Conservation (phyloP, 2,329 filamentous ascomycete species). For the Calonectria pseudoturangicola region DNA sequence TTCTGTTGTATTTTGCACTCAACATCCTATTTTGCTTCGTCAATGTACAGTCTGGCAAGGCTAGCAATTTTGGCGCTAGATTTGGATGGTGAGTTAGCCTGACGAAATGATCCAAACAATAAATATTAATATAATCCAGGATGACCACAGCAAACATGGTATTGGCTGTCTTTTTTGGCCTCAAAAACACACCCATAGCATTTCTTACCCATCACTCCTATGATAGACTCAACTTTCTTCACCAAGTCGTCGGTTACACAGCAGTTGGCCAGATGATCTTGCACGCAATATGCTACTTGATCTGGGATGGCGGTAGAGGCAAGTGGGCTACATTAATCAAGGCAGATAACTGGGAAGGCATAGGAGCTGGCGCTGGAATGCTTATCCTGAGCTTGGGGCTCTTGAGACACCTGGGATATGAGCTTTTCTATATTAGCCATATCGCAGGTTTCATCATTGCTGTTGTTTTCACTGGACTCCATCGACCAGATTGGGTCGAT, state of each 20-base stretch:
- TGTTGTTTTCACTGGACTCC: constrained; percentile 63
- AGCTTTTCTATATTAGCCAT: constrained; percentile 68
- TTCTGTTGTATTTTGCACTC: background rate
- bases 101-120: rapidly evolving
- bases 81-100: constrained; percentile 1
- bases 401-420: constrained; percentile 63
- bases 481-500: constrained; percentile 64
- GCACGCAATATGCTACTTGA: constrained; percentile 60
- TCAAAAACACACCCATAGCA: constrained; percentile 70
- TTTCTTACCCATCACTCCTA: constrained; percentile 56
- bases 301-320: constrained; percentile 52
- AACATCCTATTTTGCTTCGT: constrained; percentile 16
- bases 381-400: constrained; percentile 59
- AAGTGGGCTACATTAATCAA: constrained; percentile 26
- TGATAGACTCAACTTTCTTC: constrained; percentile 67
- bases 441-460: constrained; percentile 64
- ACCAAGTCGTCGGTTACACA: constrained; percentile 66
- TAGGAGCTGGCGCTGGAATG: constrained; percentile 59
- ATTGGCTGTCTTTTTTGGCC: constrained; percentile 66
- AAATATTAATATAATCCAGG: constrained; percentile 56
- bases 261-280: constrained; percentile 60
- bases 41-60: background rate
- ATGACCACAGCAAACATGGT: constrained; percentile 64
- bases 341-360: constrained; percentile 32
- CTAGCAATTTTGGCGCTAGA: constrained; percentile 20